A percentile compares a stretch with the other conserved stretches of the same genome.
Conservation (phyloP, 2,329 filamentous ascomycete species). For the Aspergillus proliferans region DNA sequence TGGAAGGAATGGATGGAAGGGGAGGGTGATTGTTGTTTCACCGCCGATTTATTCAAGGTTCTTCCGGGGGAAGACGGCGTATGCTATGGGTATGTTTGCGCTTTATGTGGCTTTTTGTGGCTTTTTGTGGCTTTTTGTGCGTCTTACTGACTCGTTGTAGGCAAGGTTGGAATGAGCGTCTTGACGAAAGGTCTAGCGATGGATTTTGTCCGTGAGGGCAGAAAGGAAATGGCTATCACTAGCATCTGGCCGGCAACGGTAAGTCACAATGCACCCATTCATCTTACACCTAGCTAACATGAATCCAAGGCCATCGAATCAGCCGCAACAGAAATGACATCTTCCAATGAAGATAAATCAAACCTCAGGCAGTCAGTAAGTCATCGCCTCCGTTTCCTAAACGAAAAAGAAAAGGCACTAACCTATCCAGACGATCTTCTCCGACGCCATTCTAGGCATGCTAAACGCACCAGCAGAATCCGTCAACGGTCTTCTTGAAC, state of each 20-base stretch:
- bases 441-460: slow-evolving; percentile 70
- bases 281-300: not conserved
- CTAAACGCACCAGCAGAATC: slow-evolving; percentile 51
- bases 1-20: slow-evolving; percentile 47
- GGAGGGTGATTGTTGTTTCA: slow-evolving; percentile 69
- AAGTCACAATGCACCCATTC: slow-evolving; percentile 24
- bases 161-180: slow-evolving; percentile 76
- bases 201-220: slow-evolving; percentile 66
- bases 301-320: slow-evolving; percentile 60
- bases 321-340: slow-evolving; percentile 60
- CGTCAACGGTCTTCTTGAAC: slow-evolving; percentile 66
- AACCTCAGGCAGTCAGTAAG: slow-evolving; percentile 57
- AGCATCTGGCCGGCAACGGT: slow-evolving; percentile 77
- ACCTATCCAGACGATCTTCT: slow-evolving; percentile 58
- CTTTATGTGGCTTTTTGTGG: not conserved
- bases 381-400: not conserved
- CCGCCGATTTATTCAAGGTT: slow-evolving; percentile 82
- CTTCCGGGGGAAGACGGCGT: slow-evolving; percentile 78
- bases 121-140: not conserved
- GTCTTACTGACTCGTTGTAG: slow-evolving; percentile 22
- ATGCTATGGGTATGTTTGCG: slow-evolving; percentile 53
- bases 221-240: slow-evolving; percentile 65
- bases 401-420: not conserved
- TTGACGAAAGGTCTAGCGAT: slow-evolving; percentile 75
- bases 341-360: slow-evolving; percentile 42